phyloP scores from a whole-genome alignment of 2,329 filamentous ascomycete genomes.

The Hortaea werneckii region DNA sequence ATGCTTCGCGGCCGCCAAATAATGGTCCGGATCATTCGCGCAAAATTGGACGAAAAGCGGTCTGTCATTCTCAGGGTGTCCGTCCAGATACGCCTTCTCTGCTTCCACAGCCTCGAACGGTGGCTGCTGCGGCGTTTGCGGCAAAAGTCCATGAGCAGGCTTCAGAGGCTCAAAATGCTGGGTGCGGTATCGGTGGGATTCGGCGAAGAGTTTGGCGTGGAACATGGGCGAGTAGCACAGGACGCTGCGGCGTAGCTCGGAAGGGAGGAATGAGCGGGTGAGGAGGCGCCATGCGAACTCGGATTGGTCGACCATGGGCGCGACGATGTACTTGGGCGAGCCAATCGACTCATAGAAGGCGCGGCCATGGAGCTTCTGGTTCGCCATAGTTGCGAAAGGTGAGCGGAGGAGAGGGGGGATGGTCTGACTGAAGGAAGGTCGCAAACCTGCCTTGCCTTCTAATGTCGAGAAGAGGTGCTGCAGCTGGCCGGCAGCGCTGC shows the following conservation, averaged over 20 bases:
- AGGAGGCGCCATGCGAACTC: conserved; percentile 98
- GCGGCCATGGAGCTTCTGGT: conserved; percentile 46
- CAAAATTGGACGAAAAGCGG: conserved; percentile 96
- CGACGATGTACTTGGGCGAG: conserved; percentile 79
- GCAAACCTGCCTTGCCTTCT: neutral
- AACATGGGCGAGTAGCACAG: conserved; percentile 95
- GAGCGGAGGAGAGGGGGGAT: neutral
- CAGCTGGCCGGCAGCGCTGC: neutral
- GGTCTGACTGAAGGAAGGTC: neutral
- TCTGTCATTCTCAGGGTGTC: conserved; percentile 72
- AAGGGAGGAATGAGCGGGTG: conserved; percentile 78
- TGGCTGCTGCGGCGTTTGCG: conserved; percentile 10
- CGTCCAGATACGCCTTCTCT: conserved; percentile 60
- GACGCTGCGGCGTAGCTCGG: conserved; percentile 49
- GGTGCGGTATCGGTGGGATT: conserved; percentile 65
- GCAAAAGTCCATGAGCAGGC: conserved; percentile 14
- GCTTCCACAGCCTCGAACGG: conserved; percentile 12
- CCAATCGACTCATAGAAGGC: conserved; percentile 94
- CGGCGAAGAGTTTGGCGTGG: conserved; percentile 78
- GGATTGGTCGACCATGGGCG: conserved; percentile 97
- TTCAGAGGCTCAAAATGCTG: conserved; percentile 66
- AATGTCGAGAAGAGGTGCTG: neutral
- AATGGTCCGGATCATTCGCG: conserved; percentile 71
- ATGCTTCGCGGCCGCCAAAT: conserved; percentile 66
- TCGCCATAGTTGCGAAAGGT: conserved; percentile 11